A percentile compares a stretch with the other conserved stretches of the same genome.
Evolutionary conservation across 495 filamentous ascomycete species (phyloP).

Genomic region (Corynascus novoguineensis): DNA sequence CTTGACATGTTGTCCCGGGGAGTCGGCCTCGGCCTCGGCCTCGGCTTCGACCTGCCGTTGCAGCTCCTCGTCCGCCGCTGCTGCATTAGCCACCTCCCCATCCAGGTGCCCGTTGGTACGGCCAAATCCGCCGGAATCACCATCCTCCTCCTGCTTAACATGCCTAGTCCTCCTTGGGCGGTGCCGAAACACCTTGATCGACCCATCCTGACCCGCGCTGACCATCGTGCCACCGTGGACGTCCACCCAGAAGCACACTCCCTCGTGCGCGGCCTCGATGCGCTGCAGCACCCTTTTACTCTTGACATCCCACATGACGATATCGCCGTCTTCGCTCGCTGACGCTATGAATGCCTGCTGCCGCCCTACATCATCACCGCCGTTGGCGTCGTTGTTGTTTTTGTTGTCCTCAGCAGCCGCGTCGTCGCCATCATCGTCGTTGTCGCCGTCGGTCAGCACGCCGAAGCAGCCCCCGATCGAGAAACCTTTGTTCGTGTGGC

Average conservation of each 20-base stretch:
- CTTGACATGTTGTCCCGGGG: conserved; percentile 21
- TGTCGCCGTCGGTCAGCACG: conserved; percentile 42
- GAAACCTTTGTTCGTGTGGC: conserved; percentile 79
- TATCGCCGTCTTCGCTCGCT: conserved; percentile 79
- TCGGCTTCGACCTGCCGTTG: conserved; percentile 24
- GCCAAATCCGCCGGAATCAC: not conserved
- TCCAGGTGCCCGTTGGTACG: conserved; percentile 11
- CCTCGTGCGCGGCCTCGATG: conserved; percentile 60
- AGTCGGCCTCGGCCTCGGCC: conserved; percentile 17
- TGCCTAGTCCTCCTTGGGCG: not conserved
- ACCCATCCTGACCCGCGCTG: conserved; percentile 41
- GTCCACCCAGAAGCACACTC: conserved; percentile 82
- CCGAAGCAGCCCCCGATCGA: conserved; percentile 80
- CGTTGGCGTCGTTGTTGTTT: conserved; percentile 25
- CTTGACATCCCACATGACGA: conserved; percentile 84
- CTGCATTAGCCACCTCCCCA: conserved; percentile 7
- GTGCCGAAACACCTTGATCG: conserved; percentile 40
- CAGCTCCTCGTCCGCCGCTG: conserved; percentile 22
- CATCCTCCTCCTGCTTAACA: conserved; percentile 9
- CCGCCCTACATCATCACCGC: conserved; percentile 14
- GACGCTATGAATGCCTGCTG: conserved; percentile 58
- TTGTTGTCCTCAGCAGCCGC: conserved; percentile 26
- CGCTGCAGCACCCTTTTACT: conserved; percentile 77
- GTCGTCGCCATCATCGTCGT: conserved; percentile 25
- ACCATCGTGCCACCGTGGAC: conserved; percentile 42